Evolutionary conservation across 768 basidiomycete species (phyloP).

Genomic region (Termitomyces sp.): DNA sequence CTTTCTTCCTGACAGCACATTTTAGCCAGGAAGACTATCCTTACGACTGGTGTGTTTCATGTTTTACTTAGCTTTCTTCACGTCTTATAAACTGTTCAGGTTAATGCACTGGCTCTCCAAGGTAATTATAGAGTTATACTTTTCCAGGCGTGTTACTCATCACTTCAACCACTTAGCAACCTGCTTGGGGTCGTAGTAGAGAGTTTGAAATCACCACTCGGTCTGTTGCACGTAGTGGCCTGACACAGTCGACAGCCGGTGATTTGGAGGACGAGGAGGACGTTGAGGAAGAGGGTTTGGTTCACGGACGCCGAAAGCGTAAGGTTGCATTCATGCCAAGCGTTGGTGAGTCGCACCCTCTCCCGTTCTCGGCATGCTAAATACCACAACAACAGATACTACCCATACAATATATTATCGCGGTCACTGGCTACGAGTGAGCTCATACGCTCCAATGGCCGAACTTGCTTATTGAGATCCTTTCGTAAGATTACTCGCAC

Average conservation of each 20-base stretch:
- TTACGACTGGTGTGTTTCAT: slow-evolving; percentile 65
- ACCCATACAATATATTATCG: slow-evolving; percentile 89
- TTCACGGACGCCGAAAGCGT: slow-evolving; percentile 70
- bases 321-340: slow-evolving; percentile 87
- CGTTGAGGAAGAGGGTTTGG: slow-evolving; percentile 46
- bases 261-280: slow-evolving; percentile 81
- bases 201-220: slow-evolving; percentile 91
- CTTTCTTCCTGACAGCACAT: slow-evolving; percentile 88
- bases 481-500: slow-evolving; percentile 69
- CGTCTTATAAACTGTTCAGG: slow-evolving; percentile 37
- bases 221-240: slow-evolving; percentile 57
- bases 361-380: slow-evolving; percentile 8
- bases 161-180: slow-evolving; percentile 54
- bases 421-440: slow-evolving; percentile 83
- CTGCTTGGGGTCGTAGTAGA: slow-evolving; percentile 83
- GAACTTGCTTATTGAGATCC: slow-evolving; percentile 16
- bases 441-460: slow-evolving; percentile 21
- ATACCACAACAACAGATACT: slow-evolving; percentile 49
- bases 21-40: slow-evolving; percentile 88
- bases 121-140: slow-evolving; percentile 31
- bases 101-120: slow-evolving; percentile 89
- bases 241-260: slow-evolving; percentile 67
- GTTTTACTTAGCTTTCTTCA: slow-evolving; percentile 6
- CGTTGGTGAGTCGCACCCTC: slow-evolving; percentile 48
- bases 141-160: not conserved